These are phyloP conservation scores for Phialocephala subalpina DNA, from an alignment of 2,329 filamentous ascomycete species.

Conservation along the genomic window DNA sequence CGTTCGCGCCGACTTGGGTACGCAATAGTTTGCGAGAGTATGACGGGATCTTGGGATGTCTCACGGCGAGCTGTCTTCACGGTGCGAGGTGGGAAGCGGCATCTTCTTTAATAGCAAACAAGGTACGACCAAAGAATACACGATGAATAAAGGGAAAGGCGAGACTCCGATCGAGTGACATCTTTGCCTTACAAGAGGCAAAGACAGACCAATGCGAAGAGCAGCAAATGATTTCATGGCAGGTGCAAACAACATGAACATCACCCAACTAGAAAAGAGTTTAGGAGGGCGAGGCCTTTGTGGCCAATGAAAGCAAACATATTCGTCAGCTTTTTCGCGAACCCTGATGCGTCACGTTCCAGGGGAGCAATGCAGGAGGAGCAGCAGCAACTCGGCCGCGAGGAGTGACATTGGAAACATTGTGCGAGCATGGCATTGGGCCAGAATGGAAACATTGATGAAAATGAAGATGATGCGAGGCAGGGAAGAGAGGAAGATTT, in stretches of 20 bases:
- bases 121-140: background rate
- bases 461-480: too few species aligned
- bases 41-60: background rate
- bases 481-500: background rate
- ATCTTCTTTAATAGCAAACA: background rate
- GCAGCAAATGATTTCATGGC: conserved; percentile 13
- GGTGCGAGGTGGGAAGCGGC: background rate
- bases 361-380: background rate
- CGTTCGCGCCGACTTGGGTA: background rate
- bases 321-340: conserved; percentile 20
- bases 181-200: background rate
- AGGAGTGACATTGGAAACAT: background rate
- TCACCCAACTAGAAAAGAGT: conserved; percentile 10
- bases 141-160: background rate
- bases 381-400: conserved; percentile 8
- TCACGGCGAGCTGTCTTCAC: background rate
- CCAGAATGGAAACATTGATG: background rate
- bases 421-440: background rate
- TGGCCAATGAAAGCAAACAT: conserved; percentile 14
- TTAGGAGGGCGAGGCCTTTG: background rate
- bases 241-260: conserved; percentile 7
- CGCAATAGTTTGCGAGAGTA: background rate
- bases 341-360: background rate
- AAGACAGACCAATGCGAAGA: conserved; percentile 13
- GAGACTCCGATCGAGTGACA: conserved; percentile 12